Evolutionary conservation across 257 asterid species (phyloP).

Genomic region (Solanum gandarillasii): DNA sequence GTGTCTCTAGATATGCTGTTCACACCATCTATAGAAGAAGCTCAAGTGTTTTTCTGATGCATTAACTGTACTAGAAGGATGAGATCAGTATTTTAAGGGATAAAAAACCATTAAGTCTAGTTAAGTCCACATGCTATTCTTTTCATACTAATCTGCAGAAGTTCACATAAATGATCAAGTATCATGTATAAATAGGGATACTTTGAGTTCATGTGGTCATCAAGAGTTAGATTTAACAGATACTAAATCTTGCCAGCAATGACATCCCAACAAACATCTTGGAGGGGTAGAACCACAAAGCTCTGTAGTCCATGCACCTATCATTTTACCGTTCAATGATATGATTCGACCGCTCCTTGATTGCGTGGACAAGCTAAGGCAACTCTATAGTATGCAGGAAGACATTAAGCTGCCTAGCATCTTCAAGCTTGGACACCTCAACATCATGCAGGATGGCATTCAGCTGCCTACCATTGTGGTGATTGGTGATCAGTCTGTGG

Average conservation of each 20-base stretch:
- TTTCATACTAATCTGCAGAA: too few species aligned
- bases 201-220: not conserved
- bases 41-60: not conserved
- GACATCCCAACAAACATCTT: not conserved
- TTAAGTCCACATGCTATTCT: not conserved
- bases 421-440: not conserved
- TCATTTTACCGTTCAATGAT: constrained; percentile 14
- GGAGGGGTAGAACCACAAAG: not conserved
- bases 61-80: not conserved
- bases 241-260: not conserved
- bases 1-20: not conserved
- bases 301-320: constrained; percentile 4
- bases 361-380: constrained; percentile 8
- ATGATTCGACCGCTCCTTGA: constrained; percentile 25
- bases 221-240: not conserved
- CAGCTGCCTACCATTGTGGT: constrained; percentile 23
- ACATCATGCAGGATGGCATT: not conserved
- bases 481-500: constrained; percentile 39
- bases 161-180: not conserved
- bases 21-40: not conserved
- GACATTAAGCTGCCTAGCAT: constrained; percentile 6
- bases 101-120: not conserved
- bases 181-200: not conserved
- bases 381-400: not conserved
- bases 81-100: not conserved